These are phyloP conservation scores for Tylopilus sp. DNA, from an alignment of 768 basidiomycete genomes.

Conservation along the genomic window DNA sequence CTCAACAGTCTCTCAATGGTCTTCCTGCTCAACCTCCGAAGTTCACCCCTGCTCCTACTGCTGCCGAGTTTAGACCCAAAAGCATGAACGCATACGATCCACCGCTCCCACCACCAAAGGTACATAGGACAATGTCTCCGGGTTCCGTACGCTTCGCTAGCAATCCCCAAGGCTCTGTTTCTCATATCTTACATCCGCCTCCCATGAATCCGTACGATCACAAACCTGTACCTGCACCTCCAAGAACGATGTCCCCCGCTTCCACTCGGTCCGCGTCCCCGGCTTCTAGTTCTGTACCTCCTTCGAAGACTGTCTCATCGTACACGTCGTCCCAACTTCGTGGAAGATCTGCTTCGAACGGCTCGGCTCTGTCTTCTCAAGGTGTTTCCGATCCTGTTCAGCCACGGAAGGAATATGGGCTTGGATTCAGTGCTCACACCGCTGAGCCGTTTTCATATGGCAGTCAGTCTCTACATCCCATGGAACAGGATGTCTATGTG, in stretches of 20 bases:
- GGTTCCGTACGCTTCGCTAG: constrained; percentile 22
- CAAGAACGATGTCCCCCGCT: constrained; percentile 32
- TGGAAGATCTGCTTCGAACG: constrained; percentile 44
- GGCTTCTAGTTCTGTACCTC: constrained; percentile 33
- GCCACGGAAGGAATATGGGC: constrained; percentile 29
- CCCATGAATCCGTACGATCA: constrained; percentile 19
- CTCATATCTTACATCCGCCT: constrained; percentile 10
- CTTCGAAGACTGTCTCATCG: constrained; percentile 22
- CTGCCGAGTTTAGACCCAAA: constrained; percentile 58
- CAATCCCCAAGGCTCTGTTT: constrained; percentile 11
- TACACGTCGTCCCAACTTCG: constrained; percentile 23
- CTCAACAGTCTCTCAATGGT: constrained; percentile 18
- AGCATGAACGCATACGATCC: constrained; percentile 74
- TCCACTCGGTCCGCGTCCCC: constrained; percentile 24
- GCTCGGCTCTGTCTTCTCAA: constrained; percentile 38
- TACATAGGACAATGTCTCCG: constrained; percentile 26
- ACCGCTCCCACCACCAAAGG: constrained; percentile 55
- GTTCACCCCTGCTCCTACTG: constrained; percentile 34
- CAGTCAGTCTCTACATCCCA: constrained; percentile 15
- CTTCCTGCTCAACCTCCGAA: constrained; percentile 29
- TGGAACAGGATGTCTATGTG: constrained; percentile 26
- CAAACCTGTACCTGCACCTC: constrained; percentile 15
- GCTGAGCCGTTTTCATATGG: constrained; percentile 17
- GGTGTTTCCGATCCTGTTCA: constrained; percentile 11
- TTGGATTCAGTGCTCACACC: constrained; percentile 17